Percentiles rank a stretch among this genome's conserved stretches.
Conservation (phyloP, 495 filamentous ascomycete species). For the Xylaria telfairii region DNA sequence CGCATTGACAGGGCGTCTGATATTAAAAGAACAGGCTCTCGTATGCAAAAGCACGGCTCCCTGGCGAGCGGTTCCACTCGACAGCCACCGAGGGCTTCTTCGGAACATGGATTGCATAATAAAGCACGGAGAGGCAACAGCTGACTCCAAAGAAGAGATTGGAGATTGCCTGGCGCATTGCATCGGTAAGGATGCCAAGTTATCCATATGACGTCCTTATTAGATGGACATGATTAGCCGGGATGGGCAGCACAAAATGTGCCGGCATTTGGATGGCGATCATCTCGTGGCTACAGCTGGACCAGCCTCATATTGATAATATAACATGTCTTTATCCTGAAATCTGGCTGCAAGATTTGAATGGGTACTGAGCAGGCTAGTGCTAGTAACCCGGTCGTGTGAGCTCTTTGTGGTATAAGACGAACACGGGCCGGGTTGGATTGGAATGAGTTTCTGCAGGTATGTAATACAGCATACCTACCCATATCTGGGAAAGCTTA, state of each 20-base stretch:
- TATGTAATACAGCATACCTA: neutral
- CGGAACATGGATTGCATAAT: slow-evolving; percentile 24
- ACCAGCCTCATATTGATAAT: slow-evolving; percentile 16
- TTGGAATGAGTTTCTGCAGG: neutral
- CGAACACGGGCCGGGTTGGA: neutral
- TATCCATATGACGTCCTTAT: slow-evolving; percentile 28
- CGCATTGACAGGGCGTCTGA: neutral
- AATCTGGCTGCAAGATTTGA: slow-evolving; percentile 4
- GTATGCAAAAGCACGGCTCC: neutral
- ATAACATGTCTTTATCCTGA: slow-evolving; percentile 15
- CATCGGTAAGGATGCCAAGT: slow-evolving; percentile 26
- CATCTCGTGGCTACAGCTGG: slow-evolving; percentile 16
- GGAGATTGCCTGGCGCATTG: slow-evolving; percentile 30
- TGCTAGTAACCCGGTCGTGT: neutral
- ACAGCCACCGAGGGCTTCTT: slow-evolving; percentile 20
- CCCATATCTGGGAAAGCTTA: neutral
- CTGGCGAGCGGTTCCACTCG: slow-evolving; percentile 14
- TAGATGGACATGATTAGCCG: slow-evolving; percentile 38
- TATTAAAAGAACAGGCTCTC: slow-evolving; percentile 8
- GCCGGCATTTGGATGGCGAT: slow-evolving; percentile 31
- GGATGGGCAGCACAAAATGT: slow-evolving; percentile 27
- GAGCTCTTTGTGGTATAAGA: slow-evolving; percentile 1
- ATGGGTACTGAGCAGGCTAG: neutral
- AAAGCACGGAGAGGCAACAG: slow-evolving; percentile 21
- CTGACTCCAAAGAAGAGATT: slow-evolving; percentile 20